Conservation (phyloP, 805 yeast genomes). For the Starmerella vaccinii region DNA sequence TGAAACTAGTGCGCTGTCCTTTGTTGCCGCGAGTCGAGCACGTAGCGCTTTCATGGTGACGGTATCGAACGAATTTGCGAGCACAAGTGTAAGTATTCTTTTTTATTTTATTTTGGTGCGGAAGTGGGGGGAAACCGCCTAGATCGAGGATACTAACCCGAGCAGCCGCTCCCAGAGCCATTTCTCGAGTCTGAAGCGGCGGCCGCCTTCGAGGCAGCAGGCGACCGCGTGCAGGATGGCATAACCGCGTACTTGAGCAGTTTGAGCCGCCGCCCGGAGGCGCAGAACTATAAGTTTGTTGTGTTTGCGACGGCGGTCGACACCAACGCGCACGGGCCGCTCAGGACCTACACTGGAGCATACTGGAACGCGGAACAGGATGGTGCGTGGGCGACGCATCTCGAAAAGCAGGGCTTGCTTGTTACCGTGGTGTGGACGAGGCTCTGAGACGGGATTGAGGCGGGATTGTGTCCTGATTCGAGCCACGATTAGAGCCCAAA, state of each 20-base stretch:
- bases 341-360: slow-evolving; percentile 22
- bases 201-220: slow-evolving; percentile 6
- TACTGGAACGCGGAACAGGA: slow-evolving; percentile 26
- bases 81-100: slow-evolving; percentile 17
- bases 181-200: slow-evolving; percentile 12
- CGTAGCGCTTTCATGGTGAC: slow-evolving; percentile 3
- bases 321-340: slow-evolving; percentile 16
- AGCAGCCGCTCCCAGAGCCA: slow-evolving; percentile 18
- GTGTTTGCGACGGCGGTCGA: slow-evolving; percentile 18
- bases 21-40: too few species aligned
- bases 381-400: slow-evolving; percentile 22
- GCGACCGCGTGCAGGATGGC: slow-evolving; percentile 8
- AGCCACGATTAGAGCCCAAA: too few species aligned
- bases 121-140: too few species aligned
- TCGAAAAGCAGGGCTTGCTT: slow-evolving; percentile 9
- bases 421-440: slow-evolving; percentile 22
- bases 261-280: slow-evolving; percentile 16
- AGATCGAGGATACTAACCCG: slow-evolving; percentile 4
- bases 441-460: not conserved
- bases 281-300: slow-evolving; percentile 21
- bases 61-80: slow-evolving; percentile 17
- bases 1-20: too few species aligned
- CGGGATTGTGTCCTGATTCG: too few species aligned
- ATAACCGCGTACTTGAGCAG: slow-evolving; percentile 10
- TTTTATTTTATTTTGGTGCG: not conserved